Base-by-base conservation (phyloP, 2,329 filamentous ascomycete genomes). In the Ilyonectria robusta region DNA sequence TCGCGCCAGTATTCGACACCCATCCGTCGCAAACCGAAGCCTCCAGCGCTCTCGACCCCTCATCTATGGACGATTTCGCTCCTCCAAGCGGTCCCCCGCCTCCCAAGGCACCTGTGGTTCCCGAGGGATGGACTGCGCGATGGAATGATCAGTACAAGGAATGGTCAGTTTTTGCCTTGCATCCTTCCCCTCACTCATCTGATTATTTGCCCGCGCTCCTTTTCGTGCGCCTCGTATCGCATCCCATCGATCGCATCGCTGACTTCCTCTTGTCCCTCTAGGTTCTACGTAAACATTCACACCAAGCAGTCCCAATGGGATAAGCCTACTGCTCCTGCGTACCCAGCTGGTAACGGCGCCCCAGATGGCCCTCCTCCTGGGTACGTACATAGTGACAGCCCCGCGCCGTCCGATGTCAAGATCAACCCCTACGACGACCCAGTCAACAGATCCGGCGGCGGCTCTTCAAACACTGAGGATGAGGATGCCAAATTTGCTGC, bases 241-340 rank as follows among this genome's bases (percentile, higher is more conserved):
- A 29, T 23, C 10, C 42, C 19, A 35, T 51, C 48, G n/a, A 58
- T 60, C 26, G 10, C 37, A 35, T 65, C 31, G 57, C 64, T 75
- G 46, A 76, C 65, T 33, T 21, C 21, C 50, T 40, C 68, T 59
- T 29, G 50, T 2, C 15, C 7, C 23, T 35, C 8, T 70, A 94
- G 92, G 92, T 97, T 96, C 88, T 98, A 93, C 83, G 93, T 97
- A 67, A 96, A 98, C 83, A 89, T 93, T 68, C 89, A 91, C 81
- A 97, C 94, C 71, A 96, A 96, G 77, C 87, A 92, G 78, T 97
- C 95, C 6, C 93, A 95, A 86, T 98, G 95, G 95, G 93, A 97
- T 5, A 92, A 89, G 73, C 94, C 94, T 19, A 93, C 90, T 42
- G 86, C 86, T 59, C 91, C 93, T 48, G 89, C 90, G 59, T 87